A percentile compares a stretch with the other conserved stretches of the same genome.
Evolutionary conservation across 305 asterid species (phyloP).

Genomic region (Rubia occidens): DNA sequence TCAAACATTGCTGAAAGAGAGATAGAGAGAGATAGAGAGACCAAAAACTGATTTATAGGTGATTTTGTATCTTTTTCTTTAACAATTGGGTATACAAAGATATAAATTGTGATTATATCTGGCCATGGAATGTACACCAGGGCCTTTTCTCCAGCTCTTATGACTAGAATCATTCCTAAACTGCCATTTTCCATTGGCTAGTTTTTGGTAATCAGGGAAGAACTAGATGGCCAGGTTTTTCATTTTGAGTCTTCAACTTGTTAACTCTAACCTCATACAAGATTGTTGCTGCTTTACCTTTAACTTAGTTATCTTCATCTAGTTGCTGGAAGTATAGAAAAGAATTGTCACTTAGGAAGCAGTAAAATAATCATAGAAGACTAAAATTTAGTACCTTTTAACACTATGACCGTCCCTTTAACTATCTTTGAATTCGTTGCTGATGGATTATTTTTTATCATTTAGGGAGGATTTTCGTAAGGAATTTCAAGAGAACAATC

Average conservation of each 20-base stretch:
- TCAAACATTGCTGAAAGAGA: too few relatives aligned
- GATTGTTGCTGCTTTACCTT: background rate
- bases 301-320: background rate
- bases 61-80: background rate
- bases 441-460: conserved; percentile 11
- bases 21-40: background rate
- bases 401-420: background rate
- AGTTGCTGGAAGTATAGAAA: background rate
- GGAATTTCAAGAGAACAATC: conserved; percentile 73
- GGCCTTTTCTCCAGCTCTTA: background rate
- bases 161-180: background rate
- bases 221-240: background rate
- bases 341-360: background rate
- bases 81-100: background rate
- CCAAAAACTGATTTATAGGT: background rate
- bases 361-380: background rate
- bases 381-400: conserved; percentile 1
- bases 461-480: conserved; percentile 96
- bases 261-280: background rate
- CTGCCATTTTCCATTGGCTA: background rate
- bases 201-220: background rate
- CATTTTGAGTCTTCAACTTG: background rate
- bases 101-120: background rate
- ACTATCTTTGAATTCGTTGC: background rate
- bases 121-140: background rate